A percentile compares a stretch with the other conserved stretches of the same genome.
Evolutionary conservation across 2,329 filamentous ascomycete species (phyloP).

Genomic region (Fusarium verticillioides): DNA sequence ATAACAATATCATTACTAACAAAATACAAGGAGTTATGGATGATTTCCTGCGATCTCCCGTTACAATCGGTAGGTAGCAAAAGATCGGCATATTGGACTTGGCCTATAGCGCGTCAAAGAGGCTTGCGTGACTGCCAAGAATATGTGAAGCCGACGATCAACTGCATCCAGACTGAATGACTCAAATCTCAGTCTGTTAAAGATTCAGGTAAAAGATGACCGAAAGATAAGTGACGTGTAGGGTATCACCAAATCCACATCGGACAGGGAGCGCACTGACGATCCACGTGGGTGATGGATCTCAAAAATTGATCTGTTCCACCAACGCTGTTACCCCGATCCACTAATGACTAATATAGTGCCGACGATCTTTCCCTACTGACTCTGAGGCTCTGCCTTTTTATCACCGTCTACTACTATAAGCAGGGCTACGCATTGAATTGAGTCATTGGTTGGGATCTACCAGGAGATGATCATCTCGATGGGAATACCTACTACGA

Average conservation of each 20-base stretch:
- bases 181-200: neutral
- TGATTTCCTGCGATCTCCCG: no score
- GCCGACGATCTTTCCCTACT: neutral
- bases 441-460: neutral
- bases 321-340: neutral
- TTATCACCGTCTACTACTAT: neutral
- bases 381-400: neutral
- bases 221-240: neutral
- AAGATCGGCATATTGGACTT: neutral
- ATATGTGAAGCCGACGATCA: neutral
- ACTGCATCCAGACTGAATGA: rapidly evolving
- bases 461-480: neutral
- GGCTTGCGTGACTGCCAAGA: no score
- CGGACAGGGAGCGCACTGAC: neutral
- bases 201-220: neutral
- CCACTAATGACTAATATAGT: neutral
- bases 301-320: neutral
- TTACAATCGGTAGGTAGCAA: no score
- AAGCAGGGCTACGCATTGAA: neutral
- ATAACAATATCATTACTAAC: no score
- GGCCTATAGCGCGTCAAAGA: neutral
- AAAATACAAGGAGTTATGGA: no score
- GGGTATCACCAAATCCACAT: neutral
- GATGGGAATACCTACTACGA: neutral
- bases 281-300: neutral